phyloP scores from a whole-genome alignment of 208 protist species.

The Leishmania turanica region DNA sequence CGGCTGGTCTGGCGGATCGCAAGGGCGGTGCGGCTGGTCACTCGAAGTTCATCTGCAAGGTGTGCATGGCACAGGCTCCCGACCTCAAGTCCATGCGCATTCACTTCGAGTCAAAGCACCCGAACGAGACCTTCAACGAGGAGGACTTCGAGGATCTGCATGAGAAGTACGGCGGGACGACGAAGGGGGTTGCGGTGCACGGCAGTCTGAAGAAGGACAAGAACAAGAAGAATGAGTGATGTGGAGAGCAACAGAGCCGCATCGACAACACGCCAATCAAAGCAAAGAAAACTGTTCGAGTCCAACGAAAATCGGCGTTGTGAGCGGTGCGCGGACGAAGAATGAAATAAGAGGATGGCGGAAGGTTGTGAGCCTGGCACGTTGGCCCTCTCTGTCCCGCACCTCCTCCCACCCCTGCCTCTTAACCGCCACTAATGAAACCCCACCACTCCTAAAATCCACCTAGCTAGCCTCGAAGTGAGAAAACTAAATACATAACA shows the following conservation, averaged over 20 bases:
- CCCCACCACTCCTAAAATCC: background rate
- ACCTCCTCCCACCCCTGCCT: background rate
- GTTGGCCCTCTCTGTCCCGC: background rate
- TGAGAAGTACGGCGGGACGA: conserved; percentile 63
- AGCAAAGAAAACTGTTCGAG: background rate
- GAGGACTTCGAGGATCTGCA: conserved; percentile 69
- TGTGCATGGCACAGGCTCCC: conserved; percentile 64
- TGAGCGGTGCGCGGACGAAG: background rate
- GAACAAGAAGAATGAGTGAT: conserved; percentile 24
- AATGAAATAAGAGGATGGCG: background rate
- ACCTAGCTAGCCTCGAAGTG: background rate
- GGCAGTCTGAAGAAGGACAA: conserved; percentile 70
- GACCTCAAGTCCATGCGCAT: conserved; percentile 70
- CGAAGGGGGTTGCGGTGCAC: conserved; percentile 69
- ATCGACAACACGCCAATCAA: no score
- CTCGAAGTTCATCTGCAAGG: conserved; percentile 55
- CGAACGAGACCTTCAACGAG: conserved; percentile 53
- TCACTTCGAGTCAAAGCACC: conserved; percentile 72
- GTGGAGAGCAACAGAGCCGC: no score
- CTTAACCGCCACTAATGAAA: background rate
- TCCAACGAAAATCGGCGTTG: background rate
- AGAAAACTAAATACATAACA: background rate
- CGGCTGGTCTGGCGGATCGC: conserved; percentile 60
- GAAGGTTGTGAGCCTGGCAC: background rate
- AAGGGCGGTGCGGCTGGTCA: conserved; percentile 66